Conservation (phyloP, 169 alveolate species). For the Condylostoma magnum region DNA sequence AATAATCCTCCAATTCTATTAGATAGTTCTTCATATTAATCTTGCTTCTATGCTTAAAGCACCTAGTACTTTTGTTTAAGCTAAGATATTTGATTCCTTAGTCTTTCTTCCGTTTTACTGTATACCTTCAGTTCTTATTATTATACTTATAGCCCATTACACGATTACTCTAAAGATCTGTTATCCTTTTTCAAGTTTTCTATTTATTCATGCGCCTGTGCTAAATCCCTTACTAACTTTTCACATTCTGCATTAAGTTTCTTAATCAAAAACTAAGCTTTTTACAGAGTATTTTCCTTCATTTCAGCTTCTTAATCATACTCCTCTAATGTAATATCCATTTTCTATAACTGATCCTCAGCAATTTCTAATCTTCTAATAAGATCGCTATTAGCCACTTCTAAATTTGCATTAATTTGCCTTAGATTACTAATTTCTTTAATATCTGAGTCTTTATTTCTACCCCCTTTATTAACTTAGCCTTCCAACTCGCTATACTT, state of each 20-base stretch:
- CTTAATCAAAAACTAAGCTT: slow-evolving; percentile 6
- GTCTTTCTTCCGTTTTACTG: slow-evolving; percentile 33
- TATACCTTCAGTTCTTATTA: background rate
- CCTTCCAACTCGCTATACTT: background rate
- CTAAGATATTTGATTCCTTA: background rate
- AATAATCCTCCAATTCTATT: background rate
- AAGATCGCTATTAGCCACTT: background rate
- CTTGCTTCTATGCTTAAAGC: background rate
- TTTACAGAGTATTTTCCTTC: slow-evolving; percentile 6
- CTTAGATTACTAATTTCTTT: background rate
- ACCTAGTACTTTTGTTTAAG: background rate
- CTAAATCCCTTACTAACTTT: slow-evolving; percentile 1
- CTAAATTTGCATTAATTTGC: background rate
- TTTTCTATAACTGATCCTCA: background rate
- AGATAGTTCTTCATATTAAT: background rate
- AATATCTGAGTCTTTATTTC: background rate
- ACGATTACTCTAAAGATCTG: background rate
- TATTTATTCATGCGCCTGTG: background rate
- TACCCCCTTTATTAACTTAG: background rate
- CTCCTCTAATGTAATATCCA: background rate
- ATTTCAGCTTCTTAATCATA: slow-evolving; percentile 2
- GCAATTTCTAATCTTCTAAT: slow-evolving; percentile 2
- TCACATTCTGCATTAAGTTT: slow-evolving; percentile 30
- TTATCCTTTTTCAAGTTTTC: slow-evolving; percentile 16
- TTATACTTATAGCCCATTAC: background rate